A percentile compares a stretch with the other conserved stretches of the same genome.
Conservation (phyloP, 2,329 filamentous ascomycete genomes). For the Ascochyta pisi region DNA sequence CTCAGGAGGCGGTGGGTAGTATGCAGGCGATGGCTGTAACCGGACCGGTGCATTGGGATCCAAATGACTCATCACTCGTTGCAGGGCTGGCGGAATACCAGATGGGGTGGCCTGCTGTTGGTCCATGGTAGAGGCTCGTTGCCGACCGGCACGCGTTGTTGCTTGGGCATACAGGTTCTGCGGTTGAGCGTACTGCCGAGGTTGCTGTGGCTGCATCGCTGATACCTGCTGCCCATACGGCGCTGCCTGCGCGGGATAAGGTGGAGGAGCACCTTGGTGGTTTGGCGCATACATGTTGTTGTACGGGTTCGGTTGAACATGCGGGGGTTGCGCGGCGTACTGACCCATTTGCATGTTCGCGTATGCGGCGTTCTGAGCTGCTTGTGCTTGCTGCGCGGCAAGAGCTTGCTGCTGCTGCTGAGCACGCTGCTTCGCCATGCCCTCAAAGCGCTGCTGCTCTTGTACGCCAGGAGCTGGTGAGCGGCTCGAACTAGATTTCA, state of each 20-base stretch:
- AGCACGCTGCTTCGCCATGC: conserved; percentile 88
- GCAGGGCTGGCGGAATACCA: conserved; percentile 89
- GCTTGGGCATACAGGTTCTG: conserved; percentile 78
- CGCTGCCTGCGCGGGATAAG: conserved; percentile 76
- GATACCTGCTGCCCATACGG: conserved; percentile 63
- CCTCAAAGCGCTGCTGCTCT: conserved; percentile 94
- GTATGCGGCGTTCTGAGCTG: conserved; percentile 72
- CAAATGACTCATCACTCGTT: conserved; percentile 92
- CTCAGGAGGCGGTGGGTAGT: conserved; percentile 92
- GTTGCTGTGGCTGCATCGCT: conserved; percentile 48
- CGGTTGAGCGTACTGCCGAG: conserved; percentile 61
- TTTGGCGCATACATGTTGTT: conserved; percentile 75
- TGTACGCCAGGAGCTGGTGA: conserved; percentile 92
- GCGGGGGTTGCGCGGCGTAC: conserved; percentile 55
- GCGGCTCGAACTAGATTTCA: conserved; percentile 85
- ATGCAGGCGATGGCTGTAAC: conserved; percentile 92
- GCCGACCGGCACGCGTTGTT: conserved; percentile 77
- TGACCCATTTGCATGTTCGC: conserved; percentile 65
- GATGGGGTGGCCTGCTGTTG: conserved; percentile 89
- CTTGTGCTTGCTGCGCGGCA: conserved; percentile 61
- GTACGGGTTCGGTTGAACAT: conserved; percentile 71
- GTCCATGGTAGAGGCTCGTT: conserved; percentile 95
- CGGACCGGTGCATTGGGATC: conserved; percentile 94
- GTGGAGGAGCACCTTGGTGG: conserved; percentile 75
- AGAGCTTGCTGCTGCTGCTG: conserved; percentile 59